phyloP scores from a whole-genome alignment of 108 stramenopile genomes.

The Cyclotella cryptica region DNA sequence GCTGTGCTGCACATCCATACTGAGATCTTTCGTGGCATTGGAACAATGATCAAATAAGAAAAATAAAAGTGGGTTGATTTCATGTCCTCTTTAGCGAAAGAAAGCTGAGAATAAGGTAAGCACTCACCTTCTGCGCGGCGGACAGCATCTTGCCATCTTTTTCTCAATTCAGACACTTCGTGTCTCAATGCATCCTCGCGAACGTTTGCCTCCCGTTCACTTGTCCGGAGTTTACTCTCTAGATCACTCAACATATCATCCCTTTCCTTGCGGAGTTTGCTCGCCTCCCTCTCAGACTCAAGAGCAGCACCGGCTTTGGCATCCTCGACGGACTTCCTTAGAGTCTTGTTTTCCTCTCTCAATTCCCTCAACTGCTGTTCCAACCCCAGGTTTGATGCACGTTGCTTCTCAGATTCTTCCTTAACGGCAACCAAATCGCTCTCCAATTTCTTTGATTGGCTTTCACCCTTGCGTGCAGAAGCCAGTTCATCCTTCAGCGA shows the following conservation, averaged over 20 bases:
- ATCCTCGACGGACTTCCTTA: constrained; percentile 62
- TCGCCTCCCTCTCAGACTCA: constrained; percentile 67
- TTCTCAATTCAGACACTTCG: constrained; percentile 80
- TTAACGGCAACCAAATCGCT: constrained; percentile 53
- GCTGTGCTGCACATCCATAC: constrained; percentile 86
- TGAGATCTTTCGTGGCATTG: constrained; percentile 55
- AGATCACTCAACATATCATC: constrained; percentile 70
- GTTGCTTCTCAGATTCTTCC: constrained; percentile 71
- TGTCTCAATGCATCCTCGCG: constrained; percentile 86
- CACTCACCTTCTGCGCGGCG: constrained; percentile 77
- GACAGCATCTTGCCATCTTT: constrained; percentile 90
- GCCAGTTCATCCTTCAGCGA: constrained; percentile 62
- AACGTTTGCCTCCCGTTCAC: constrained; percentile 78
- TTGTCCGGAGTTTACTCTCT: constrained; percentile 74
- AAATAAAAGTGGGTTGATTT: not conserved
- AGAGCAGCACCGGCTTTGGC: constrained; percentile 58
- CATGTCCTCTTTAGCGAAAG: not conserved
- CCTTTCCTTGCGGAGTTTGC: constrained; percentile 69
- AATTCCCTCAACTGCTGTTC: constrained; percentile 80
- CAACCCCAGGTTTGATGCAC: constrained; percentile 60
- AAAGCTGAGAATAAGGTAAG: not conserved
- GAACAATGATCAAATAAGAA: constrained; percentile 1
- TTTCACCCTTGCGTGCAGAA: constrained; percentile 71
- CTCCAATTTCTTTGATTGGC: constrained; percentile 74
- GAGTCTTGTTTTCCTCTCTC: constrained; percentile 58